These are phyloP conservation scores for Phoenix dactylifera DNA, from an alignment of 176 grass and related monocot species.

Conservation along the genomic window DNA sequence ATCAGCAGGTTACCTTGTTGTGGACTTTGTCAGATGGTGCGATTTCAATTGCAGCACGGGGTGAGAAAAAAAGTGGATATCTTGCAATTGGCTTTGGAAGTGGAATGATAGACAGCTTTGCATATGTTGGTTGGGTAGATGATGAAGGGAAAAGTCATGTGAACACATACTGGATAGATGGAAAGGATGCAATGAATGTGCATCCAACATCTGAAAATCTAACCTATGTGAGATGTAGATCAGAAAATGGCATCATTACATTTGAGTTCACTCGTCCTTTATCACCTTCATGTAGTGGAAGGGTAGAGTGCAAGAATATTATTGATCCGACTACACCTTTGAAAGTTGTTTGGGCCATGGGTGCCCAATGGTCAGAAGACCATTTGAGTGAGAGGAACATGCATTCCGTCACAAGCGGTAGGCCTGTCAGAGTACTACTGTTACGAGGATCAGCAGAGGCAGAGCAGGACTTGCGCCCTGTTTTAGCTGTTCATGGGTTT, in stretches of 20 bases:
- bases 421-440: constrained; percentile 44
- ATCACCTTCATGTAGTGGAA: constrained; percentile 48
- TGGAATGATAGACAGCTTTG: constrained; percentile 70
- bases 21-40: constrained; percentile 67
- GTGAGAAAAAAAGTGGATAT: constrained; percentile 78
- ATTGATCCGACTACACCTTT: constrained; percentile 68
- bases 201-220: constrained; percentile 53
- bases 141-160: constrained; percentile 54
- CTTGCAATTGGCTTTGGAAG: constrained; percentile 64
- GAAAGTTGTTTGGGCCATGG: constrained; percentile 79
- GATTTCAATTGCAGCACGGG: constrained; percentile 63
- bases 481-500: constrained; percentile 79
- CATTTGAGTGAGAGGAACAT: constrained; percentile 48
- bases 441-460: constrained; percentile 53
- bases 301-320: constrained; percentile 67
- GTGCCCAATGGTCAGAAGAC: constrained; percentile 54
- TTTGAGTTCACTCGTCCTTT: constrained; percentile 73
- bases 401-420: constrained; percentile 74
- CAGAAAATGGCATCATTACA: constrained; percentile 50
- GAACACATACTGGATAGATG: constrained; percentile 61
- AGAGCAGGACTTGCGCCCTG: constrained; percentile 57
- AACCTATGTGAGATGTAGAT: constrained; percentile 54
- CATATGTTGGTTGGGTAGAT: constrained; percentile 79
- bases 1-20: constrained; percentile 80
- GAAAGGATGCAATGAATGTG: constrained; percentile 53